Percentiles rank a stretch among this genome's conserved stretches.
These are phyloP conservation scores for Prunus salicina DNA, from an alignment of 306 rosid genomes.

Conservation along the genomic window DNA sequence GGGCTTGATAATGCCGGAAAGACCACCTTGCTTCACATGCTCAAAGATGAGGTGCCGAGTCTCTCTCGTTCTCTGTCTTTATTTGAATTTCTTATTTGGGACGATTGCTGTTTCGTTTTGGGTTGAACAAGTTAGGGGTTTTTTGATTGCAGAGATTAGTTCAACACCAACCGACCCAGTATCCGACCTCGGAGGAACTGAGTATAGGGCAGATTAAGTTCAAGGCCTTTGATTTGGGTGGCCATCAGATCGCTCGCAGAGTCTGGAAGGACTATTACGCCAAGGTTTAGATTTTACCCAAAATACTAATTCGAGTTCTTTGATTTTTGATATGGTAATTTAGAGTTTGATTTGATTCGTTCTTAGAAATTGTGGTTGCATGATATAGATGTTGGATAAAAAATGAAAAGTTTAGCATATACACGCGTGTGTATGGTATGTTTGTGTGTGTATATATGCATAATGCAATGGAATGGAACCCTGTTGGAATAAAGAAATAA, in stretches of 20 bases:
- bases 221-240: conserved; percentile 91
- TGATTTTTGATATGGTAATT: conserved; percentile 7
- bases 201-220: conserved; percentile 75
- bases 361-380: not conserved
- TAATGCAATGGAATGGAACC: not conserved
- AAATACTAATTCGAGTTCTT: not conserved
- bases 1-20: conserved; percentile 93
- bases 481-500: not conserved
- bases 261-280: conserved; percentile 87
- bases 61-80: not conserved
- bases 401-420: not conserved
- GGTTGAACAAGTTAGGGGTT: not conserved
- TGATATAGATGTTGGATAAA: not conserved
- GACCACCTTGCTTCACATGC: conserved; percentile 90
- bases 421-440: not conserved
- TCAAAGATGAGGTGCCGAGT: conserved; percentile 66
- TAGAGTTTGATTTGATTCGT: not conserved
- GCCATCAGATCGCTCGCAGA: conserved; percentile 85
- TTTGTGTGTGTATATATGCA: not conserved
- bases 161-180: conserved; percentile 84
- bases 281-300: conserved; percentile 36
- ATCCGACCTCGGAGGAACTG: conserved; percentile 83
- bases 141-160: conserved; percentile 57
- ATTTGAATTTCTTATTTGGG: not conserved
- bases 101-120: not conserved